Evolutionary conservation across 352 stramenopile species (phyloP).

Genomic region (Phytophthora nicotianae): DNA sequence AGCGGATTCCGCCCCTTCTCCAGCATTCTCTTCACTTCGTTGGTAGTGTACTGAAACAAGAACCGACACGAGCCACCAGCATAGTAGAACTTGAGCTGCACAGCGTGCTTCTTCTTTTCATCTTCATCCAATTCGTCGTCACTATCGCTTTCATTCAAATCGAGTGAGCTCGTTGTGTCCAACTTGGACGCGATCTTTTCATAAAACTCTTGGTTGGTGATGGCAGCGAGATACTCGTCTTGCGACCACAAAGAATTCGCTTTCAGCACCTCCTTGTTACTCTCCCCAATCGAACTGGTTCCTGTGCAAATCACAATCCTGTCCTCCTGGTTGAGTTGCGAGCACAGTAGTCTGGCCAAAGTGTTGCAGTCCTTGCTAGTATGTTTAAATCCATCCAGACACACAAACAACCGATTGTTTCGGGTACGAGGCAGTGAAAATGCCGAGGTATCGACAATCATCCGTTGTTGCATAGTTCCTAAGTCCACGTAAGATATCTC

Average conservation of each 20-base stretch:
- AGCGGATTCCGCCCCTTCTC: neutral
- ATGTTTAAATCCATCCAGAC: neutral
- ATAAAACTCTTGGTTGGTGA: slow-evolving; percentile 5
- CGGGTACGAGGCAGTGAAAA: slow-evolving; percentile 8
- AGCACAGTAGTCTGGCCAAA: neutral
- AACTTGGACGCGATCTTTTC: slow-evolving; percentile 4
- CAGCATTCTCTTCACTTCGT: neutral
- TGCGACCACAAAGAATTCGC: slow-evolving; percentile 7
- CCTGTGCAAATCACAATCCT: slow-evolving; percentile 6
- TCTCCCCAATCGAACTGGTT: slow-evolving; percentile 6
- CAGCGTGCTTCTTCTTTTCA: neutral
- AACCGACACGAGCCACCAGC: slow-evolving; percentile 28
- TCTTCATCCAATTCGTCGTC: neutral
- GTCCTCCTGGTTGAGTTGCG: slow-evolving; percentile 2
- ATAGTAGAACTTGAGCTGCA: slow-evolving; percentile 35
- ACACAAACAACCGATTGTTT: neutral
- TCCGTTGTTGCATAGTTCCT: neutral
- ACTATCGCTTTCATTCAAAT: slow-evolving; percentile 12
- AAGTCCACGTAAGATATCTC: neutral
- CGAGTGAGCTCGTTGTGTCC: slow-evolving; percentile 4
- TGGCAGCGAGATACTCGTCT: slow-evolving; percentile 16
- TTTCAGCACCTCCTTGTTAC: slow-evolving; percentile 5
- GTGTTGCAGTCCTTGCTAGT: neutral
- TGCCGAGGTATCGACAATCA: neutral
- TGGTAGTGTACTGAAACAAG: slow-evolving; percentile 26